A percentile compares a stretch with the other conserved stretches of the same genome.
Evolutionary conservation across 257 asterid species (phyloP).

Genomic region (Solanum medicagineum): DNA sequence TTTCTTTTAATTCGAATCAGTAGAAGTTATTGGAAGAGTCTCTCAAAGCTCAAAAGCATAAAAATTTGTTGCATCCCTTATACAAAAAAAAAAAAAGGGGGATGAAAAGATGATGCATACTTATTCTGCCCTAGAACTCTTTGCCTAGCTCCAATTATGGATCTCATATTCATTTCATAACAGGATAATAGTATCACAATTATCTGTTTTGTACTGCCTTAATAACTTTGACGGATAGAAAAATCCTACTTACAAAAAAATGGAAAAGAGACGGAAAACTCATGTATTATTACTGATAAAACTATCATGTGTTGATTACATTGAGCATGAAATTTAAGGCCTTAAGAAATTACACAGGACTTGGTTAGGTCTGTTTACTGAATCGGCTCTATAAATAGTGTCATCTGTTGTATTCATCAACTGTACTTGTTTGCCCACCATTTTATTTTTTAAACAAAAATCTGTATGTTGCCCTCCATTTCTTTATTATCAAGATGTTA

Average conservation of each 20-base stretch:
- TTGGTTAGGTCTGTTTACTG: background rate
- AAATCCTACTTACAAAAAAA: background rate
- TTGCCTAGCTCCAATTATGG: background rate
- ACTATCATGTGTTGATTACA: background rate
- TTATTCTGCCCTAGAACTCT: background rate
- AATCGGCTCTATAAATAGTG: background rate
- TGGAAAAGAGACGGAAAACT: background rate
- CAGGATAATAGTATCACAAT: background rate
- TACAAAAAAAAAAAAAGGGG: background rate
- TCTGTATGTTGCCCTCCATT: background rate
- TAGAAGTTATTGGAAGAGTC: background rate
- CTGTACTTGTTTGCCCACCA: background rate
- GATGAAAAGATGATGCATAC: background rate
- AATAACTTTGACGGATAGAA: background rate
- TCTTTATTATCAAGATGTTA: background rate
- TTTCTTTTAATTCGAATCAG: background rate
- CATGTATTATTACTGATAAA: background rate
- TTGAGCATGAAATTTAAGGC: background rate
- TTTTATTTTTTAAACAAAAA: background rate
- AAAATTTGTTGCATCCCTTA: background rate
- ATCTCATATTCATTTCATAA: background rate
- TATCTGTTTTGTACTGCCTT: background rate
- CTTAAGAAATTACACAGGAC: background rate
- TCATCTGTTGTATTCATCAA: background rate
- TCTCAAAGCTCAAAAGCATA: background rate